phyloP scores from a whole-genome alignment of 129 eudicot genomes.

The Artemisia annua region DNA sequence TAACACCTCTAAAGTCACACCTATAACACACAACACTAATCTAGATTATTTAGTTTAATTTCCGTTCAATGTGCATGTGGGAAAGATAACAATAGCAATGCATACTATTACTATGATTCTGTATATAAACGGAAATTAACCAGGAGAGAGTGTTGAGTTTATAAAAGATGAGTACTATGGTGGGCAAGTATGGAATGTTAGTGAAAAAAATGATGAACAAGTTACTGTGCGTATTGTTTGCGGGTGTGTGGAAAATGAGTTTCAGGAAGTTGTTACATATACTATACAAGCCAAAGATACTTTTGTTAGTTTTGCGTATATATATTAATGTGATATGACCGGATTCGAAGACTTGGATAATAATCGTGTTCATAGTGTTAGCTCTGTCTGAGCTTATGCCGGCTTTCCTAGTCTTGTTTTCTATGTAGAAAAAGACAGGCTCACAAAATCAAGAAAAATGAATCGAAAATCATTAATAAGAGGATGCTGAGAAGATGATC shows the following conservation, averaged over 20 bases:
- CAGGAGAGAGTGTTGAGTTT: constrained; percentile 25
- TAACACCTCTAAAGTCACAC: constrained; percentile 36
- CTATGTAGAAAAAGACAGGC: no score
- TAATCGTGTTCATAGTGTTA: constrained; percentile 21
- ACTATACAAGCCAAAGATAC: constrained; percentile 37
- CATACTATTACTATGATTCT: constrained; percentile 31
- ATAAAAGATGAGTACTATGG: constrained; percentile 36
- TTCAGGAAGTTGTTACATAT: constrained; percentile 36
- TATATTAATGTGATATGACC: no score
- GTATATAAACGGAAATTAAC: constrained; percentile 32
- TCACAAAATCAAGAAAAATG: no score
- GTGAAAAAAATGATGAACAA: constrained; percentile 25
- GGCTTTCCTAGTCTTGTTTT: constrained; percentile 20
- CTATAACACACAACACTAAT: constrained; percentile 29
- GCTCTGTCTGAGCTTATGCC: constrained; percentile 17
- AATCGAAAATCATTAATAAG: no score
- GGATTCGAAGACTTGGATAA: constrained; percentile 31
- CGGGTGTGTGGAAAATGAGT: constrained; percentile 34
- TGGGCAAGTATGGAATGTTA: constrained; percentile 38
- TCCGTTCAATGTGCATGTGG: constrained; percentile 37
- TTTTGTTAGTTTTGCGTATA: no score
- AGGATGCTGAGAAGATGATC: no score
- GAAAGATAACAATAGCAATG: constrained; percentile 18
- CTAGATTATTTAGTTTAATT: constrained; percentile 35
- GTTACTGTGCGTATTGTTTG: constrained; percentile 32